phyloP scores from a whole-genome alignment of 495 filamentous ascomycete species.

The Xylaria palmicola region DNA sequence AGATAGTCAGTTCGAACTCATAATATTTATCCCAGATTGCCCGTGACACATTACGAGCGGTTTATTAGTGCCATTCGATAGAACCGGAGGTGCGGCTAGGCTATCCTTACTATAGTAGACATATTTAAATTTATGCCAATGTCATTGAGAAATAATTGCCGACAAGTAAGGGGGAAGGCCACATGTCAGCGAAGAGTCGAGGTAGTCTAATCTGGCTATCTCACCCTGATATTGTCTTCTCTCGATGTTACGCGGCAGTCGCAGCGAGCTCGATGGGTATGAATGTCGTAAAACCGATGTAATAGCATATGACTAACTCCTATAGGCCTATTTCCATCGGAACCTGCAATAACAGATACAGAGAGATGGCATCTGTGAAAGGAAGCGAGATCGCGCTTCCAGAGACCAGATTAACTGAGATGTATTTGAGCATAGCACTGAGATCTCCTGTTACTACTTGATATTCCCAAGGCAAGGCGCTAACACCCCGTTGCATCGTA shows the following conservation, averaged over 20 bases:
- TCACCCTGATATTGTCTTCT: background rate
- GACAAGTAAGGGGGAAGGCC: background rate
- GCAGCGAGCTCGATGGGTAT: background rate
- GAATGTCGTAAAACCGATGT: background rate
- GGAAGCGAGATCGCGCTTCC: too few relatives aligned
- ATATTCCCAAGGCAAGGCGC: too few relatives aligned
- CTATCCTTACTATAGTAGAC: background rate
- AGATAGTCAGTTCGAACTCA: background rate
- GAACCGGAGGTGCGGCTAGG: background rate
- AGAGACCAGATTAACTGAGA: too few relatives aligned
- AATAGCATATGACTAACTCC: too few relatives aligned
- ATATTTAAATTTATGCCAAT: background rate
- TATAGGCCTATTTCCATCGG: too few relatives aligned
- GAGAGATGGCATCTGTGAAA: too few relatives aligned
- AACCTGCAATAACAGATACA: too few relatives aligned
- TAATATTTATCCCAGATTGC: constrained; percentile 1
- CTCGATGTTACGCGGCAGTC: background rate
- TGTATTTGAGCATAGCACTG: too few relatives aligned
- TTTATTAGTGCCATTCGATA: background rate
- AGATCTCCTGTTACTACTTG: too few relatives aligned
- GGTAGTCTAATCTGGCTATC: background rate
- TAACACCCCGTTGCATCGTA: too few relatives aligned
- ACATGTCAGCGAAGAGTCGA: background rate
- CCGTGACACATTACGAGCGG: background rate
- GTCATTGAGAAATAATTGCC: background rate